Evolutionary conservation across 177 flowering plant species (phyloP), one percentile per base, ranked within the genome.

Genomic region (Vitis hybrid): DNA sequence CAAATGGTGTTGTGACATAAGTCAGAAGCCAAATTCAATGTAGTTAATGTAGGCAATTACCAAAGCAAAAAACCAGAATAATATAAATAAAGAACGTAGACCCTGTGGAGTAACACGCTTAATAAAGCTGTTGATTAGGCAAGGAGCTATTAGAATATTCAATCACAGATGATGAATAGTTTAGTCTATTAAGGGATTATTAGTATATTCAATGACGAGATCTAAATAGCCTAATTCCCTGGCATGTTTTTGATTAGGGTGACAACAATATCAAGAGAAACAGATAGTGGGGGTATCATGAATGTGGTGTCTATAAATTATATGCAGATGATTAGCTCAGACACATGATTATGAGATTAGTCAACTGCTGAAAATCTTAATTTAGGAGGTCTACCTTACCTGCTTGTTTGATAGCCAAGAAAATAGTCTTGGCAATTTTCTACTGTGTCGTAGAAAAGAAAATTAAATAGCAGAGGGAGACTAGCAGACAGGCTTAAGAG

Each of bases 191-290:
- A 53, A 53, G 56, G 16, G 15, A 15, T 53, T 14, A 59, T 29
- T 69, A 60, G 50, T 53, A 51, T 69, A 69, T 52, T 51, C 11
- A n/a, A 69, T 69, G 48, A 19, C 16, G 51, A 52, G 72, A 69
- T 69, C 13, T 51, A 54, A 55, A 55, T 45, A 70, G 6, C 53
- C 56, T 50, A 57, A 68, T 55, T 54, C 64, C 71, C 69, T 62
- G 68, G 67, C 63, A 73, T 73, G 76, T 73, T 67, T 73, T 55
- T 66, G 70, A 61, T 66, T 53, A 61, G 8, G 70, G 16, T 39
- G 54, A 53, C 63, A 61, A 55, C 51, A 53, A 12, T 61, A 67
- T 63, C 53, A 54, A 53, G 66, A 68, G n/a, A 71, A 59, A 39
- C 45, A 31, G 62, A 61, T 63, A 50, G 68, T 55, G 68, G 63